Percentiles rank a stretch among this genome's conserved stretches.
Conservation (phyloP, 2,329 filamentous ascomycete genomes). For the Diatrype stigma region DNA sequence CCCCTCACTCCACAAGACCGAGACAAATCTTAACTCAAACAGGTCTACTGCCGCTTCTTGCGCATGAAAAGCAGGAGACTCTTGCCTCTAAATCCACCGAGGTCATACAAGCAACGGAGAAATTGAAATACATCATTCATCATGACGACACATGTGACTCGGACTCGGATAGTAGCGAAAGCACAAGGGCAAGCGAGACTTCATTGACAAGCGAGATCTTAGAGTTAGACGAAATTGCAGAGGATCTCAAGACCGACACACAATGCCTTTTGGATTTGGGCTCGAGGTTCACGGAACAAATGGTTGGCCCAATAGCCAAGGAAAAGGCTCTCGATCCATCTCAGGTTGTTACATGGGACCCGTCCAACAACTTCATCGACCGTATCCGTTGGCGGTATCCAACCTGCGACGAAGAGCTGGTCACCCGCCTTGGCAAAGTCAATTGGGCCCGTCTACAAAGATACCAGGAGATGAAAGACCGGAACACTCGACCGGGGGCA, state of each 20-base stretch:
- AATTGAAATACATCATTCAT: conserved; percentile 5
- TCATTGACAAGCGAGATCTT: background rate
- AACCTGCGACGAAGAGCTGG: background rate
- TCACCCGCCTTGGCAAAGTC: conserved; percentile 1
- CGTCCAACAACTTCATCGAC: conserved; percentile 5
- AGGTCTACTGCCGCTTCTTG: conserved; percentile 1
- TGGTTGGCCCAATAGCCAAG: conserved; percentile 2
- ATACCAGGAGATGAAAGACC: background rate
- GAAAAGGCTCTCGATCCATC: conserved; percentile 5
- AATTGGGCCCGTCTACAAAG: conserved; percentile 2
- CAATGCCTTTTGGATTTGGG: conserved; percentile 14
- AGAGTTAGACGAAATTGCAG: conserved; percentile 12
- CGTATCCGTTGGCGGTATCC: conserved; percentile 6
- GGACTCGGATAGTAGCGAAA: conserved; percentile 1
- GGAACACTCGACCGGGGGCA: background rate
- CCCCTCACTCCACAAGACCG: background rate
- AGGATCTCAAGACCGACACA: conserved; percentile 14
- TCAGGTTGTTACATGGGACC: conserved; percentile 2
- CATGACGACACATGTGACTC: conserved; percentile 3
- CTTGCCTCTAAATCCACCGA: background rate
- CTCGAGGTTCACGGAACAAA: conserved; percentile 9
- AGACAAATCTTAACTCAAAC: background rate
- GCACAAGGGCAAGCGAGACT: background rate
- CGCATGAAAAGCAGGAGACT: background rate
- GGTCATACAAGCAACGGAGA: conserved; percentile 4